Percentiles rank a stretch among this genome's conserved stretches.
Conservation (phyloP, 1,139 yeast genomes). For the Suhomyces coccinellae region DNA sequence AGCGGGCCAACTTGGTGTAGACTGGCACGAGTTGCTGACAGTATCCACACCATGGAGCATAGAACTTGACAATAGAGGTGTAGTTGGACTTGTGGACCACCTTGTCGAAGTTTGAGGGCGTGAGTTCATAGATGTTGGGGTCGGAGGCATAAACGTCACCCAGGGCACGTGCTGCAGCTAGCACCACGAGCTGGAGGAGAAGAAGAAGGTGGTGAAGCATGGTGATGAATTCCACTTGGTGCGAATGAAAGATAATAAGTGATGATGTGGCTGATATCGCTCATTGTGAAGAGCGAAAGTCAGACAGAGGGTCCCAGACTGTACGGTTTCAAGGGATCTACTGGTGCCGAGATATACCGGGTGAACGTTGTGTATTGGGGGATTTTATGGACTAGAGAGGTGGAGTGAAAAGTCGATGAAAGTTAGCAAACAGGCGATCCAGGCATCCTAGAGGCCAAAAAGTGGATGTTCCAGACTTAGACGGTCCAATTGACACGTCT, state of each 20-base stretch:
- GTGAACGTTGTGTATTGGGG: background rate
- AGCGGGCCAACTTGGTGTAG: slow-evolving; percentile 63
- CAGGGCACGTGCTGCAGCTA: slow-evolving; percentile 13
- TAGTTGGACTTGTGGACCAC: slow-evolving; percentile 70
- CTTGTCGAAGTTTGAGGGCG: slow-evolving; percentile 57
- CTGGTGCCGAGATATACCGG: background rate
- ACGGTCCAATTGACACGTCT: no score
- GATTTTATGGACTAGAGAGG: background rate
- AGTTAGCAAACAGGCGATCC: background rate
- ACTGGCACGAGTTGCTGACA: slow-evolving; percentile 61
- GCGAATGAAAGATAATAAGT: background rate
- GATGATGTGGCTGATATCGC: background rate
- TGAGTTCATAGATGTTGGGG: slow-evolving; percentile 57
- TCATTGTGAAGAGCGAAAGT: no score
- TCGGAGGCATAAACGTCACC: slow-evolving; percentile 39
- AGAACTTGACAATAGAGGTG: slow-evolving; percentile 83
- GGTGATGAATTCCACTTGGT: slow-evolving; percentile 3
- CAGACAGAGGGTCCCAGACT: background rate
- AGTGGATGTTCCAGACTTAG: no score
- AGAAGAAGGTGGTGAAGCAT: slow-evolving; percentile 7
- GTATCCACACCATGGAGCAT: slow-evolving; percentile 97
- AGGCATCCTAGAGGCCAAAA: background rate
- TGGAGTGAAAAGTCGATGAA: background rate
- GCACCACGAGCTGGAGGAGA: slow-evolving; percentile 9
- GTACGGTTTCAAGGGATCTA: background rate